Percentiles rank a stretch among this genome's conserved stretches.
Conservation (phyloP, 768 basidiomycete genomes). For the Suillus alpinus region DNA sequence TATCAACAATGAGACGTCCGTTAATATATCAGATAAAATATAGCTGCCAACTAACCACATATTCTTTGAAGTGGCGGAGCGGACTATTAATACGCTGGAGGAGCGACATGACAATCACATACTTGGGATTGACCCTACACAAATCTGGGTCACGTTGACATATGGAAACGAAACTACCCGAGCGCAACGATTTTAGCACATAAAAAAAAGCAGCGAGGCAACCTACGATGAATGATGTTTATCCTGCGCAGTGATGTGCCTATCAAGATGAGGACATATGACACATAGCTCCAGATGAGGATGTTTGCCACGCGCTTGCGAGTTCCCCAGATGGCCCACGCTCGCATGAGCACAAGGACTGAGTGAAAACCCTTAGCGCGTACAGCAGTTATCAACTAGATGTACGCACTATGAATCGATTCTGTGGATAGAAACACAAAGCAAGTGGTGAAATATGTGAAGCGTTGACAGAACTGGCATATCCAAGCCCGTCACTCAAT, state of each 20-base stretch:
- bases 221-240: background rate
- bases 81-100: background rate
- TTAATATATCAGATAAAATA: too few relatives aligned
- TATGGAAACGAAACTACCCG: background rate
- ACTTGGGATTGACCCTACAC: constrained; percentile 3
- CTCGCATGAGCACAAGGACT: constrained; percentile 10
- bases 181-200: background rate
- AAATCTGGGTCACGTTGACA: background rate
- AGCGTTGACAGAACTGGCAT: background rate
- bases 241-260: background rate
- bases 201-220: background rate
- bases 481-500: background rate
- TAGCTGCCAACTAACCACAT: background rate
- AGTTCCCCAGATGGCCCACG: constrained; percentile 11
- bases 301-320: background rate
- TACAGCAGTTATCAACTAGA: background rate
- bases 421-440: constrained; percentile 2
- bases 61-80: background rate
- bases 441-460: background rate
- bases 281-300: background rate
- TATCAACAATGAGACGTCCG: background rate
- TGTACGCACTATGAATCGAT: constrained; percentile 8
- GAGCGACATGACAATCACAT: background rate
- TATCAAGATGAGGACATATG: background rate
- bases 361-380: background rate